These are phyloP conservation scores for Metarhizium brunneum DNA, from an alignment of 2,329 filamentous ascomycete genomes.

Conservation along the genomic window DNA sequence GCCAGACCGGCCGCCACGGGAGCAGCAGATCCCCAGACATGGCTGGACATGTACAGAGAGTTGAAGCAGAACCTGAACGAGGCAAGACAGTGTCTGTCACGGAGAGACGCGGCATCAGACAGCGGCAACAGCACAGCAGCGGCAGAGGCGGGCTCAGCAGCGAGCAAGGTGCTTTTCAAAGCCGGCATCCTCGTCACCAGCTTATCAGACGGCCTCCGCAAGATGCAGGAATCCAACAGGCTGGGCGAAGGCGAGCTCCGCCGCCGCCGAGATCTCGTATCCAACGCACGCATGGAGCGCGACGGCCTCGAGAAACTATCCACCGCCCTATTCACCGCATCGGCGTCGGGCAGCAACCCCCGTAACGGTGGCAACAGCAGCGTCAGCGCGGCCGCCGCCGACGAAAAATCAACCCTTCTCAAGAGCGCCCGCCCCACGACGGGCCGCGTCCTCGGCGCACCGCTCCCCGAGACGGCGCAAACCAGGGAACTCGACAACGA, in stretches of 20 bases:
- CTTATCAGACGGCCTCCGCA: slow-evolving; percentile 55
- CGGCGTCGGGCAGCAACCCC: slow-evolving; percentile 19
- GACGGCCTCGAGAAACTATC: slow-evolving; percentile 68
- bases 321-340: slow-evolving; percentile 37
- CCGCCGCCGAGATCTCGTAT: slow-evolving; percentile 60
- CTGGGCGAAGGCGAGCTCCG: slow-evolving; percentile 69
- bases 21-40: slow-evolving; percentile 54
- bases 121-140: slow-evolving; percentile 32
- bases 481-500: slow-evolving; percentile 70
- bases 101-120: slow-evolving; percentile 47
- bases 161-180: slow-evolving; percentile 63
- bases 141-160: slow-evolving; percentile 59
- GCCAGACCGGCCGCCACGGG: slow-evolving; percentile 28
- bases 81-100: slow-evolving; percentile 59
- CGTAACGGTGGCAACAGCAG: slow-evolving; percentile 15
- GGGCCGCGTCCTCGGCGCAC: slow-evolving; percentile 63
- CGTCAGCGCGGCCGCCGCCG: slow-evolving; percentile 32
- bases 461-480: slow-evolving; percentile 63
- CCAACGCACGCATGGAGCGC: slow-evolving; percentile 60
- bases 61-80: slow-evolving; percentile 56
- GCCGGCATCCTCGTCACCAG: slow-evolving; percentile 54
- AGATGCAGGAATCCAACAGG: slow-evolving; percentile 42
- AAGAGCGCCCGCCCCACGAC: slow-evolving; percentile 33
- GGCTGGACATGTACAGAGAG: slow-evolving; percentile 68
- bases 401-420: slow-evolving; percentile 42